Percentiles rank a stretch among this genome's conserved stretches.
Conservation (phyloP, 495 filamentous ascomycete species). For the Penicillium herquei region DNA sequence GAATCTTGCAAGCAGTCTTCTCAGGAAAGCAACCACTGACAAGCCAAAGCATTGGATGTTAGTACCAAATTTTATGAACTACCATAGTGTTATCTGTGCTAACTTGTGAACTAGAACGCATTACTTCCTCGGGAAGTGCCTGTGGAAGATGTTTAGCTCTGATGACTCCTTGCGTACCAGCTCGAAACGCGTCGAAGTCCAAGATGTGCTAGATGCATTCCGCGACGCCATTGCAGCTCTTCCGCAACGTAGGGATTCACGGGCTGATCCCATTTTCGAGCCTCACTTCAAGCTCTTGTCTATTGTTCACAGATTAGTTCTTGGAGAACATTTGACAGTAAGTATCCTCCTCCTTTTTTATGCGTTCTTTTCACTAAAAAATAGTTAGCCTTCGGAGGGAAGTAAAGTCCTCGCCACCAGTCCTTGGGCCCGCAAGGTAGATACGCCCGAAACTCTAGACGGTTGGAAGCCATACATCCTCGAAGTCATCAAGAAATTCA, state of each 20-base stretch:
- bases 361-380: conserved; percentile 13
- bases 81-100: conserved; percentile 1
- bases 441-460: conserved; percentile 49
- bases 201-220: conserved; percentile 66
- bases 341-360: conserved; percentile 7
- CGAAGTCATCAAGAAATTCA: conserved; percentile 67
- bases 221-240: conserved; percentile 72
- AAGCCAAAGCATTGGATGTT: conserved; percentile 84
- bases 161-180: conserved; percentile 49
- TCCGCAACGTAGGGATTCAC: conserved; percentile 75
- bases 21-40: conserved; percentile 68
- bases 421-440: conserved; percentile 54
- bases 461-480: conserved; percentile 77
- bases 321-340: conserved; percentile 31
- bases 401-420: conserved; percentile 54
- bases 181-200: conserved; percentile 45
- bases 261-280: conserved; percentile 83
- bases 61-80: conserved; percentile 30
- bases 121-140: conserved; percentile 90
- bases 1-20: conserved; percentile 81
- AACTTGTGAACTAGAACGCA: conserved; percentile 55
- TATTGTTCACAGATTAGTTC: conserved; percentile 78
- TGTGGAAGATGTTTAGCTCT: conserved; percentile 88
- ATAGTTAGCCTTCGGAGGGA: conserved; percentile 44
- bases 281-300: conserved; percentile 96